phyloP scores from a whole-genome alignment of 352 stramenopile species.

The Phytophthora europaea region DNA sequence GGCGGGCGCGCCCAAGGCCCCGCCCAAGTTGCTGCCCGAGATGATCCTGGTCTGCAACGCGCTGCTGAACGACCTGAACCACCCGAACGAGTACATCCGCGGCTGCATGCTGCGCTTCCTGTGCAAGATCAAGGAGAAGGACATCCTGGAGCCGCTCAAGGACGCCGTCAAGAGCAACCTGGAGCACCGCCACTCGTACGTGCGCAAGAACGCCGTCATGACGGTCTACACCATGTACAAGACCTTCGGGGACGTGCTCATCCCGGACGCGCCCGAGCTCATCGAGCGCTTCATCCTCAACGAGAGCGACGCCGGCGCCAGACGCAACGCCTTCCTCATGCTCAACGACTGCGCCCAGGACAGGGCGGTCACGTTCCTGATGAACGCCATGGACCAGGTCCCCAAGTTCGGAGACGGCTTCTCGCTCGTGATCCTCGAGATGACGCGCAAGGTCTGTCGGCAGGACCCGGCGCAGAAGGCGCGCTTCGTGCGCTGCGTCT shows the following conservation, averaged over 20 bases:
- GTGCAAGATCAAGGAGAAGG: constrained; percentile 99
- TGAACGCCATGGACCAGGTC: constrained; percentile 97
- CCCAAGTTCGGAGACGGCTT: constrained; percentile 98
- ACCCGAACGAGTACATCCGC: constrained; percentile 99
- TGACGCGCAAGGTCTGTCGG: constrained; percentile 98
- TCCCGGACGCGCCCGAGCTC: constrained; percentile 98
- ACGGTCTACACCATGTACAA: constrained; percentile 99
- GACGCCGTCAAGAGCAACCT: constrained; percentile 97
- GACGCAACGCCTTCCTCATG: constrained; percentile 99
- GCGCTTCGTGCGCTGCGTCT: constrained; percentile 99
- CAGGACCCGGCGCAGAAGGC: constrained; percentile 98
- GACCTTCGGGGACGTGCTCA: constrained; percentile 93
- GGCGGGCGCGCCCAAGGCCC: constrained; percentile 41
- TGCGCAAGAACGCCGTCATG: constrained; percentile 99
- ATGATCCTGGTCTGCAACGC: constrained; percentile 99
- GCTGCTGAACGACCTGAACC: constrained; percentile 99
- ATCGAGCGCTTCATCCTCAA: constrained; percentile 96
- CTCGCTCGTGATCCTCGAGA: constrained; percentile 99
- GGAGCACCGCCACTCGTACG: constrained; percentile 99
- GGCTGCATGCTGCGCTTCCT: constrained; percentile 99
- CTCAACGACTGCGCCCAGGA: constrained; percentile 99
- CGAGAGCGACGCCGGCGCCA: constrained; percentile 95
- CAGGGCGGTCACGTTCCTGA: constrained; percentile 98
- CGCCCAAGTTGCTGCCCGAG: constrained; percentile 97
- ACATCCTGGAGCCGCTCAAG: constrained; percentile 93